Evolutionary conservation across 176 grass and related monocot species (phyloP).

Genomic region (Eragrostis nindensis): DNA sequence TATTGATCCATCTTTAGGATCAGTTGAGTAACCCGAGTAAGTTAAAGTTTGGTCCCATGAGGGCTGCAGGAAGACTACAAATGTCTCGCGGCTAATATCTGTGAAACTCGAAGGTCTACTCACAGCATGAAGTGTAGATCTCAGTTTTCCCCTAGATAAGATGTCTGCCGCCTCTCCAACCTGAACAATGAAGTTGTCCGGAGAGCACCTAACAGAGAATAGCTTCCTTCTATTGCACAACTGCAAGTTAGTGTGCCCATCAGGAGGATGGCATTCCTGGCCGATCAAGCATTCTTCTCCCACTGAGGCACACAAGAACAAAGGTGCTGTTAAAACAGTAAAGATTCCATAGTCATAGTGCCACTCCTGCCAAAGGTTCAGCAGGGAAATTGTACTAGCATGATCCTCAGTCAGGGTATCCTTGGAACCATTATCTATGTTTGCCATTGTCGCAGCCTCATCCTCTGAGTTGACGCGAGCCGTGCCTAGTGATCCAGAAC

Average conservation of each 20-base stretch:
- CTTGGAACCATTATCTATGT: slow-evolving; percentile 3
- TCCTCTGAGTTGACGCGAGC: slow-evolving; percentile 7
- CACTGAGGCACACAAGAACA: slow-evolving; percentile 52
- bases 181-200: slow-evolving; percentile 82
- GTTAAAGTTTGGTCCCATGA: slow-evolving; percentile 76
- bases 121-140: slow-evolving; percentile 83
- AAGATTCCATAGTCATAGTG: slow-evolving; percentile 93
- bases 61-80: slow-evolving; percentile 88
- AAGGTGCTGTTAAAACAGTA: slow-evolving; percentile 77
- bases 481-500: background rate
- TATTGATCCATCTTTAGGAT: slow-evolving; percentile 49
- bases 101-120: slow-evolving; percentile 45
- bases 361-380: slow-evolving; percentile 92
- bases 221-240: slow-evolving; percentile 62
- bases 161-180: slow-evolving; percentile 83
- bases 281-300: slow-evolving; percentile 40
- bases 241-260: slow-evolving; percentile 69
- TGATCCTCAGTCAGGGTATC: background rate
- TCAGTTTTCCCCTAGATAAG: slow-evolving; percentile 72
- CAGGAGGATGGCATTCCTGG: slow-evolving; percentile 52
- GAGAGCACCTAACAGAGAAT: slow-evolving; percentile 61
- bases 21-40: slow-evolving; percentile 35
- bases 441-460: background rate
- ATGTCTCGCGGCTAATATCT: slow-evolving; percentile 77
- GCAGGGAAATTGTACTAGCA: slow-evolving; percentile 3